Evolutionary conservation across 2,329 filamentous ascomycete genomes (phyloP).

Genomic region (Penicillium sp.): DNA sequence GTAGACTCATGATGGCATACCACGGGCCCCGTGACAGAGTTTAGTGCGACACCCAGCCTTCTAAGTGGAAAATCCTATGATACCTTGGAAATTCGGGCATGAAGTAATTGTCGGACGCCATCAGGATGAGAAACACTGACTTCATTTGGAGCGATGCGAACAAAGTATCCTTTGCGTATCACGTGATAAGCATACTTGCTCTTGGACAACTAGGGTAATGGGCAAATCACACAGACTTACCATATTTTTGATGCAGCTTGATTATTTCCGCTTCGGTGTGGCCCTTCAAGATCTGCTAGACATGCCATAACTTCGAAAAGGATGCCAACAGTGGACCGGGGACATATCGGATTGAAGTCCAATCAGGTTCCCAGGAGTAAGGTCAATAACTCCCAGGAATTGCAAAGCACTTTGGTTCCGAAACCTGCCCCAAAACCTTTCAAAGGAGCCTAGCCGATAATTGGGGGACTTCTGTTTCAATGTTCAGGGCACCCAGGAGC

Average conservation of each 20-base stretch:
- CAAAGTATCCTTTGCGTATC: constrained; percentile 38
- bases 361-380: no score
- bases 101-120: constrained; percentile 43
- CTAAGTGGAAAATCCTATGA: not conserved
- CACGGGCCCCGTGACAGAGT: constrained; percentile 40
- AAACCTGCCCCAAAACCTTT: no score
- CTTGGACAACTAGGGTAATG: no score
- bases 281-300: constrained; percentile 43
- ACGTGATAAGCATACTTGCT: not conserved
- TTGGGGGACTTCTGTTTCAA: no score
- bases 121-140: constrained; percentile 51
- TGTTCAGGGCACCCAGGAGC: no score
- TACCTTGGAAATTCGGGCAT: constrained; percentile 26
- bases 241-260: constrained; percentile 46
- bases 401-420: no score
- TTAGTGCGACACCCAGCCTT: no score
- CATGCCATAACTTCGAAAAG: constrained; percentile 47
- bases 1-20: constrained; percentile 43
- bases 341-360: constrained; percentile 45
- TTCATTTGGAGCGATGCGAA: constrained; percentile 51
- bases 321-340: constrained; percentile 49
- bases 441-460: no score
- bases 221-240: constrained; percentile 21
- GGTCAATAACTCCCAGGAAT: constrained; percentile 56
- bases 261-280: constrained; percentile 44